Evolutionary conservation across 768 basidiomycete species (phyloP), one percentile per base, ranked within the genome.

Genomic region (Pseudohyphozyma bogoriensis): DNA sequence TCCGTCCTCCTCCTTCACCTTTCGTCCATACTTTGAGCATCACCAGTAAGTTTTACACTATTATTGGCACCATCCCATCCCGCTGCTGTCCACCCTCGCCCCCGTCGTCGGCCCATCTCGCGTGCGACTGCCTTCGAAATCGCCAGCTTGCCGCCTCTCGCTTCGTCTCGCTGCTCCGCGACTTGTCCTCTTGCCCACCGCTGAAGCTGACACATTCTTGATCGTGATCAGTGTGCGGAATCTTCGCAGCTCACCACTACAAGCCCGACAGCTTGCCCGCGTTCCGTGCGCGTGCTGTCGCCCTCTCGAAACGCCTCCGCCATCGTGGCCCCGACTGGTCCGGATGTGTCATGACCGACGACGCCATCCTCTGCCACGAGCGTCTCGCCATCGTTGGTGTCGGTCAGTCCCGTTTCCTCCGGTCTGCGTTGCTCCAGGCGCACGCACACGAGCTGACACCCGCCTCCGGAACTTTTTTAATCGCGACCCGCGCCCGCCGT

Each of bases 241-340:
- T 70, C 55, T 70, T 68, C 26, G 69, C 69, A 13, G 67, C 62
- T 29, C 62, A 66, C 51, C 47, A 53, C 53, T 64, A 68, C 55
- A 31, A 46, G 51, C 45, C 55, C 29, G 65, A 63, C 39, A 37
- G n/a, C n/a, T n/a, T 69, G 47, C 59, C 56, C 37, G 47, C 57
- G 28, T 56, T 64, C 65, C 51, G 68, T 28, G 50, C 64, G 36
- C 55, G 70, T 60, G 56, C 67, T 51, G 56, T 68, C 64, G 65
- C 58, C 20, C 80, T 87, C 69, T 90, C 90, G 15, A 95, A 90
- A 76, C 83, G 83, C 64, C 84, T 89, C 62, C 82, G 93, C 54
- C 92, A 95, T 72, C 84, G 92, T 64, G 95, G 95, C 18, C 95
- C 95, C 15, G 95, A 99, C 76, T 99, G 95, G 95, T 91, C 89